phyloP scores from a whole-genome alignment of 1,284 basidiomycete species.

The Xerocomus amazonicus region DNA sequence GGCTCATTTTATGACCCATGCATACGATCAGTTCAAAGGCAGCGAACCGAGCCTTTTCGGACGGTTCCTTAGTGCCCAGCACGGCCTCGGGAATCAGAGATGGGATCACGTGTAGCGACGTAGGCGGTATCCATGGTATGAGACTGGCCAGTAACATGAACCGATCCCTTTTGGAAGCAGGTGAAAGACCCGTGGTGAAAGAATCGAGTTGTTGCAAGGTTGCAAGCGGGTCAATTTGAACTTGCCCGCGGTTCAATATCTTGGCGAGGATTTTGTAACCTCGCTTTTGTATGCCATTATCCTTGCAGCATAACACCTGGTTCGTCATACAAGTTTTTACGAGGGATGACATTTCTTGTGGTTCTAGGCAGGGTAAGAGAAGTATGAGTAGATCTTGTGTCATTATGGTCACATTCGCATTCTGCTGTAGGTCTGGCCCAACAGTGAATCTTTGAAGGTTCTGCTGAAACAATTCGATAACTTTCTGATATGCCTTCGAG shows the following conservation, averaged over 20 bases:
- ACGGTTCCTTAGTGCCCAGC: constrained; percentile 97
- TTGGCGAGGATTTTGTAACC: constrained; percentile 87
- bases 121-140: constrained; percentile 67
- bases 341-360: constrained; percentile 55
- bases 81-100: constrained; percentile 93
- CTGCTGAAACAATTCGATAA: constrained; percentile 73
- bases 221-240: constrained; percentile 40
- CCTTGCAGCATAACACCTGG: constrained; percentile 65
- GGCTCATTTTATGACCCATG: constrained; percentile 92
- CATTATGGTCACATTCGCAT: constrained; percentile 52
- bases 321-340: constrained; percentile 61
- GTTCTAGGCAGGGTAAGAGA: constrained; percentile 76
- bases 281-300: constrained; percentile 94
- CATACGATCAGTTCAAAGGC: constrained; percentile 90
- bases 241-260: constrained; percentile 61
- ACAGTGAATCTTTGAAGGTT: constrained; percentile 50
- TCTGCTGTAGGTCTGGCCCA: constrained; percentile 28
- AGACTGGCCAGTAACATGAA: constrained; percentile 74
- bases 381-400: constrained; percentile 90
- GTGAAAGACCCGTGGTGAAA: constrained; percentile 60
- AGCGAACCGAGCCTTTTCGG: constrained; percentile 85
- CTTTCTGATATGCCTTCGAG: constrained; percentile 76
- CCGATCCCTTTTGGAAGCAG: constrained; percentile 94
- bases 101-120: constrained; percentile 82
- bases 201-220: constrained; percentile 60